Evolutionary conservation across 495 filamentous ascomycete species (phyloP).

Genomic region (Bryoglossum gracile): DNA sequence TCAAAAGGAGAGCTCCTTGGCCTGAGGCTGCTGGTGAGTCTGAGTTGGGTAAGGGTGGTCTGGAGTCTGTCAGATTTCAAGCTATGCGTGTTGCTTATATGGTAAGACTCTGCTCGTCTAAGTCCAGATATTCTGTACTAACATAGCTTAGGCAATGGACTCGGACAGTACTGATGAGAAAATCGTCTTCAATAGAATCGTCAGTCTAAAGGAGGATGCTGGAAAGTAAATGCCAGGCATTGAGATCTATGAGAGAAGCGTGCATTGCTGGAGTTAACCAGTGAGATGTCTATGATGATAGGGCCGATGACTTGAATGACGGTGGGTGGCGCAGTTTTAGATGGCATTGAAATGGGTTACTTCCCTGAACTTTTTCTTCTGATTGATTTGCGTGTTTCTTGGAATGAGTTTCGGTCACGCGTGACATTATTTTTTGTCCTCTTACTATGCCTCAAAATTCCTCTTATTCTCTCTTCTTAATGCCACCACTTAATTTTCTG

Average conservation of each 20-base stretch:
- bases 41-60: slow-evolving; percentile 47
- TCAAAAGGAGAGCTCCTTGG: slow-evolving; percentile 70
- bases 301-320: background rate
- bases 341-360: too few species aligned
- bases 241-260: background rate
- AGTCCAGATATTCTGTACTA: slow-evolving; percentile 11
- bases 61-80: slow-evolving; percentile 83
- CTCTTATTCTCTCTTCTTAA: too few species aligned
- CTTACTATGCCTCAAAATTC: too few species aligned
- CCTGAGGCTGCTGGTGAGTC: slow-evolving; percentile 65
- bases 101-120: slow-evolving; percentile 24
- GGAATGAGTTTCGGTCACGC: too few species aligned
- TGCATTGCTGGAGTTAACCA: slow-evolving; percentile 8
- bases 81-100: slow-evolving; percentile 88
- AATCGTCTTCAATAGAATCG: slow-evolving; percentile 85
- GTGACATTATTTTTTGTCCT: too few species aligned
- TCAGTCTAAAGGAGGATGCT: slow-evolving; percentile 83
- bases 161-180: slow-evolving; percentile 68
- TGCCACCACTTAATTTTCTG: too few species aligned
- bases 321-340: slow-evolving; percentile 1
- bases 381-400: too few species aligned
- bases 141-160: slow-evolving; percentile 52
- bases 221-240: slow-evolving; percentile 46
- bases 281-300: background rate
- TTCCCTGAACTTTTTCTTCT: too few species aligned